Conservation (phyloP, 108 stramenopile genomes). For the Pelagomonas calceolata region DNA sequence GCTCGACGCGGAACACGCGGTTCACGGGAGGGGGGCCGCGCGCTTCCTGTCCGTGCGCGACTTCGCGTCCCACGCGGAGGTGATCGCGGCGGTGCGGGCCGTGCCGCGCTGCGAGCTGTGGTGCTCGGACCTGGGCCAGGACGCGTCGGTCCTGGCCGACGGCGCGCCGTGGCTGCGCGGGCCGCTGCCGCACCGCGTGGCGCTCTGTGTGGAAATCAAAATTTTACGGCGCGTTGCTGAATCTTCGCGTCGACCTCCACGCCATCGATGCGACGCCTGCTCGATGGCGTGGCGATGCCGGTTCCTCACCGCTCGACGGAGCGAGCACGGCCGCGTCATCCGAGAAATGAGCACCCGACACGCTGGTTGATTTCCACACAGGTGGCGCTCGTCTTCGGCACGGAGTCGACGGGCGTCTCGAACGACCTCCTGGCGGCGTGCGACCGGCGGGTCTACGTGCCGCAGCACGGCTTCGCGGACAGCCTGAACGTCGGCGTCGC, state of each 20-base stretch:
- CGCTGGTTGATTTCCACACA: too few relatives aligned
- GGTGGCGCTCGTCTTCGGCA: conserved; percentile 82
- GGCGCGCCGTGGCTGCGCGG: background rate
- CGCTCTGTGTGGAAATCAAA: too few relatives aligned
- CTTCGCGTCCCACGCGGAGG: background rate
- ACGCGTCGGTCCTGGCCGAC: background rate
- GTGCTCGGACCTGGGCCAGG: conserved; percentile 4
- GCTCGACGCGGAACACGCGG: background rate
- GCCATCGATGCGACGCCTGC: too few relatives aligned
- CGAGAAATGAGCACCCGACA: too few relatives aligned
- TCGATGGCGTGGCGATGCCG: too few relatives aligned
- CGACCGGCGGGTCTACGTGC: conserved; percentile 72
- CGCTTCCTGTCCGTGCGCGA: background rate
- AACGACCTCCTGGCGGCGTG: conserved; percentile 58
- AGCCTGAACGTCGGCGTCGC: conserved; percentile 75
- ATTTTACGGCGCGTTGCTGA: too few relatives aligned
- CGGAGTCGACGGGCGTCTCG: conserved; percentile 72
- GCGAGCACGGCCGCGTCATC: too few relatives aligned
- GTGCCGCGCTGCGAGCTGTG: conserved; percentile 2
- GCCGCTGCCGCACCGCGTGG: conserved; percentile 57
- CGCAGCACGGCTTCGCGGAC: conserved; percentile 75
- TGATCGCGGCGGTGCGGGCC: background rate
- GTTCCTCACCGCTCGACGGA: too few relatives aligned
- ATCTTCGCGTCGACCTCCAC: too few relatives aligned
- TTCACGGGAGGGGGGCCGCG: background rate